Evolutionary conservation across 371 early-diverging fungal species (phyloP).

Genomic region (Mucor indicus): DNA sequence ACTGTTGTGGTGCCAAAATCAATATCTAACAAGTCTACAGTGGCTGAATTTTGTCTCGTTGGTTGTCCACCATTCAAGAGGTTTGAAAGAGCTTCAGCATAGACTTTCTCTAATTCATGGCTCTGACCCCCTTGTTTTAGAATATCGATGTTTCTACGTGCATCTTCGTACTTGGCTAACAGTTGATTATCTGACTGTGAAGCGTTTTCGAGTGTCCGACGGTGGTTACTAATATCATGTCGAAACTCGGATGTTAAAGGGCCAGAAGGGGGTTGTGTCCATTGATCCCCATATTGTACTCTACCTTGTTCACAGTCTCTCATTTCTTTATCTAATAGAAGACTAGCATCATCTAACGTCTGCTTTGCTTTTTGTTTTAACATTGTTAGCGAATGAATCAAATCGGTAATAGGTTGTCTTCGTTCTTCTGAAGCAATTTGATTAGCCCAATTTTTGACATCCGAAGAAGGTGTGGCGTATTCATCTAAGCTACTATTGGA

Average conservation of each 20-base stretch:
- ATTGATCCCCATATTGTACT: constrained; percentile 75
- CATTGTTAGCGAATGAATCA: constrained; percentile 57
- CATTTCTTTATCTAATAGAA: constrained; percentile 81
- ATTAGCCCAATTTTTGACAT: constrained; percentile 62
- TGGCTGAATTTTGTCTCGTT: constrained; percentile 22
- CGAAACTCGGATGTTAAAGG: constrained; percentile 71
- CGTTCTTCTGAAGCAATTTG: constrained; percentile 54
- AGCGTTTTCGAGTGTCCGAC: constrained; percentile 78
- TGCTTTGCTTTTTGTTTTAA: constrained; percentile 60
- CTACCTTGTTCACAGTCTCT: constrained; percentile 76
- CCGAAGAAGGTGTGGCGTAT: constrained; percentile 56
- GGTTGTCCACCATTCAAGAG: constrained; percentile 8
- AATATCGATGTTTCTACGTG: constrained; percentile 53
- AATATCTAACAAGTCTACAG: constrained; percentile 61
- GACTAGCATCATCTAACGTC: constrained; percentile 59
- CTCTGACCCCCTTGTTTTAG: constrained; percentile 56
- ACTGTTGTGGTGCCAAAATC: constrained; percentile 47
- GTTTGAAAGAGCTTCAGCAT: constrained; percentile 53
- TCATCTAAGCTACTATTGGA: constrained; percentile 46
- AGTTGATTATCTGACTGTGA: constrained; percentile 69
- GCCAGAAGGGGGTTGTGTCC: constrained; percentile 82
- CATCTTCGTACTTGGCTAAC: constrained; percentile 52
- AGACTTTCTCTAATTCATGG: constrained; percentile 61
- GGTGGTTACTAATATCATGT: constrained; percentile 75
- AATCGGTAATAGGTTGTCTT: constrained; percentile 44